These are phyloP conservation scores for Paraphaeosphaeria minitans DNA, from an alignment of 2,329 filamentous ascomycete genomes.

Conservation along the genomic window DNA sequence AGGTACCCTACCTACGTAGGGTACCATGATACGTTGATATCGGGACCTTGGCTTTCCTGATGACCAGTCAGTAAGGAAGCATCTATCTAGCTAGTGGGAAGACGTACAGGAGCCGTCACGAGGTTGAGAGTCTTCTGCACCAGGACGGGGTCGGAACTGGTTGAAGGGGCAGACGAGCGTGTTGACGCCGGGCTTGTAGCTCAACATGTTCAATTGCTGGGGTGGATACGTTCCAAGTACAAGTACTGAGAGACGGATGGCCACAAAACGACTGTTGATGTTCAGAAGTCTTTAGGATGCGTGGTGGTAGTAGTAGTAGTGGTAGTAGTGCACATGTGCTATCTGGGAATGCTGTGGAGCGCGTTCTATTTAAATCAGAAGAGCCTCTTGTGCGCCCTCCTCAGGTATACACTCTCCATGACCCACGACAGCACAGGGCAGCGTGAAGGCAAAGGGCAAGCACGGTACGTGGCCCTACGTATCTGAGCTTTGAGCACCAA, in stretches of 20 bases:
- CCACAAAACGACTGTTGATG: neutral
- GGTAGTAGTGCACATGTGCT: constrained; percentile 21
- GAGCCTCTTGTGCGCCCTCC: constrained; percentile 14
- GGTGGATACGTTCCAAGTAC: neutral
- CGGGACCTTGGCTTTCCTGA: constrained; percentile 14
- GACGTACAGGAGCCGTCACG: constrained; percentile 33
- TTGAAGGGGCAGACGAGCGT: constrained; percentile 17
- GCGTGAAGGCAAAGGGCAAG: constrained; percentile 35
- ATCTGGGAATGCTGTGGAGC: constrained; percentile 17
- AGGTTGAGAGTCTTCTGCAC: constrained; percentile 4
- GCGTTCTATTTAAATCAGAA: constrained; percentile 28
- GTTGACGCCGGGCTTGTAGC: constrained; percentile 13
- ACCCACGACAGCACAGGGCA: constrained; percentile 37
- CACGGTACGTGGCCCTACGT: constrained; percentile 39
- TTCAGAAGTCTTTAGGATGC: constrained; percentile 14
- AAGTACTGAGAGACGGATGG: neutral
- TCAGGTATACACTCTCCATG: constrained; percentile 12
- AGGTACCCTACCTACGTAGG: neutral
- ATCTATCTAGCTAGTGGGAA: neutral
- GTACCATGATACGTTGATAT: constrained; percentile 1
- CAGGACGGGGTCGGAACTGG: constrained; percentile 20
- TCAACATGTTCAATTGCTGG: neutral
- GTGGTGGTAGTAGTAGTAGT: constrained; percentile 19
- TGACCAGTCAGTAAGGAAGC: neutral
- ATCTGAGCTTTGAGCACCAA: constrained; percentile 35